A percentile compares a stretch with the other conserved stretches of the same genome.
Evolutionary conservation across 208 protist species (phyloP).

Genomic region (Phytomonas francai): DNA sequence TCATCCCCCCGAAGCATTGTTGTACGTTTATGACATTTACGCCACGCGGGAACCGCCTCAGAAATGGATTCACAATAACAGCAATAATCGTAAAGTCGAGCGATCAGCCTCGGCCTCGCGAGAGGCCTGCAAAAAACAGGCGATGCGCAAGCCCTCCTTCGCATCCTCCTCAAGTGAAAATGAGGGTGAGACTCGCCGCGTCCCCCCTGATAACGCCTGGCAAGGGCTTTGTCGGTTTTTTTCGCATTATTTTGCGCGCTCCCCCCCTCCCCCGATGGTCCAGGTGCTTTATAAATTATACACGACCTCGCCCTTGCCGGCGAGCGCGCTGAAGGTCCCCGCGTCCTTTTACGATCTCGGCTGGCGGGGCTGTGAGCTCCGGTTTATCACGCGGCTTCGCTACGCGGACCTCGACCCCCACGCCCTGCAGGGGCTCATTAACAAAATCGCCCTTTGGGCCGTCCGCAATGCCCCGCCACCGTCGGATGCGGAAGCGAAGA

Average conservation of each 20-base stretch:
- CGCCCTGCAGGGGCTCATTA: constrained; percentile 60
- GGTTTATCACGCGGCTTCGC: constrained; percentile 19
- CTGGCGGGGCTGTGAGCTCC: constrained; percentile 58
- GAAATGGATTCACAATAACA: too few species aligned
- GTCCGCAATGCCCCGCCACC: constrained; percentile 12
- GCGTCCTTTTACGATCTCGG: constrained; percentile 52
- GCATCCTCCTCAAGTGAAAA: too few species aligned
- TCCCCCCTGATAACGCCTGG: constrained; percentile 39
- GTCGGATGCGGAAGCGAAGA: not conserved
- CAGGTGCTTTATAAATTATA: constrained; percentile 54
- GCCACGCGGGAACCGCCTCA: constrained; percentile 29
- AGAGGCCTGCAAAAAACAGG: too few species aligned
- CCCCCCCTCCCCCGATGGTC: constrained; percentile 45
- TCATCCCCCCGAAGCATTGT: not conserved
- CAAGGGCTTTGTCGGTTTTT: constrained; percentile 37
- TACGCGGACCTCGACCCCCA: constrained; percentile 30
- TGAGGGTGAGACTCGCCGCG: constrained; percentile 15
- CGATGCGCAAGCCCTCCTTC: too few species aligned
- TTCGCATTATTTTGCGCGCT: constrained; percentile 16
- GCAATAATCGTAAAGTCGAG: too few species aligned
- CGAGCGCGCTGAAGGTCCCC: constrained; percentile 44
- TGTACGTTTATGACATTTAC: constrained; percentile 77
- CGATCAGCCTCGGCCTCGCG: too few species aligned
- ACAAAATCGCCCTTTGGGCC: constrained; percentile 56
- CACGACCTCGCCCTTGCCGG: constrained; percentile 39